A percentile compares a stretch with the other conserved stretches of the same genome.
Conservation (phyloP, 192 early-diverging fungal genomes). For the Entrophospora sp. region DNA sequence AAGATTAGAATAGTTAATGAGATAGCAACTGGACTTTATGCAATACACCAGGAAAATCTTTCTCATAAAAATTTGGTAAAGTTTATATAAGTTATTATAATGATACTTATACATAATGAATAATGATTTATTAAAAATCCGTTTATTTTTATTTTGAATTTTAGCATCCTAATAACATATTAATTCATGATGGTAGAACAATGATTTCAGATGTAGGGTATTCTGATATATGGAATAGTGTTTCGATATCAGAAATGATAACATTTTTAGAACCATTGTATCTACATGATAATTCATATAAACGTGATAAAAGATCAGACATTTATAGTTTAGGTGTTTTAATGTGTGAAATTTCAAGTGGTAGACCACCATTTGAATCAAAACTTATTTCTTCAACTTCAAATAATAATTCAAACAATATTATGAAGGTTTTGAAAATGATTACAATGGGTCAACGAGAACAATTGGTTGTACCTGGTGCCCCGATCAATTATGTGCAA, state of each 20-base stretch:
- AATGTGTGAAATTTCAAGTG: constrained; percentile 17
- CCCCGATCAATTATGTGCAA: constrained; percentile 28
- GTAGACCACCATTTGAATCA: constrained; percentile 1
- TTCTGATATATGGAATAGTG: background rate
- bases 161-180: constrained; percentile 11
- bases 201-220: constrained; percentile 1
- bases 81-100: background rate
- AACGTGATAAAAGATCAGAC: background rate
- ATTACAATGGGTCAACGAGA: constrained; percentile 25
- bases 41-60: constrained; percentile 26
- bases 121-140: background rate
- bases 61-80: constrained; percentile 28
- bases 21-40: constrained; percentile 22
- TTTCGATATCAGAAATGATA: background rate
- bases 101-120: background rate
- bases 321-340: constrained; percentile 18
- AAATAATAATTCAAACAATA: background rate
- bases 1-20: constrained; percentile 27
- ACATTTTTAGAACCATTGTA: background rate
- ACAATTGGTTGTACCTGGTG: constrained; percentile 25
- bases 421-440: background rate
- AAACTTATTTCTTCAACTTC: too few relatives aligned
- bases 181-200: background rate
- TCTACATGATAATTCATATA: background rate
- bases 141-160: background rate